Percentiles rank a stretch among this genome's conserved stretches.
Conservation (phyloP, 1,139 yeast genomes). For the Geotrichum restrictum region DNA sequence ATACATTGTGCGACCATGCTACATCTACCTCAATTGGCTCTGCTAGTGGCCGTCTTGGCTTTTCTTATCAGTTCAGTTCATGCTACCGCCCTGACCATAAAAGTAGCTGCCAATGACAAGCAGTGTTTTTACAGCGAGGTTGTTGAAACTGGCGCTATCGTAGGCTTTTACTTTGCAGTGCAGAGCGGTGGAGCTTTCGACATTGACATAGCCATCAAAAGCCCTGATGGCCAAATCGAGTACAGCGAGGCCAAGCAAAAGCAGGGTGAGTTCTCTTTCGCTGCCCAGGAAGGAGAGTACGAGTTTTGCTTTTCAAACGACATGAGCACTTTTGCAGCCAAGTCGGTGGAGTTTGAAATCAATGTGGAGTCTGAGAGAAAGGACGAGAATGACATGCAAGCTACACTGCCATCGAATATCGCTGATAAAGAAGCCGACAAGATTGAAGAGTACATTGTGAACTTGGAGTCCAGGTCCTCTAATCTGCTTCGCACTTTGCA, state of each 20-base stretch:
- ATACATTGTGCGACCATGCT: too few species aligned
- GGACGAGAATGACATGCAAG: conserved; percentile 28
- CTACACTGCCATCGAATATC: conserved; percentile 13
- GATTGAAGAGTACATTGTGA: conserved; percentile 46
- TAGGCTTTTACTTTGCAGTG: conserved; percentile 86
- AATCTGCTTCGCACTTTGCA: conserved; percentile 63
- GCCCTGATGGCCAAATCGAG: conserved; percentile 60
- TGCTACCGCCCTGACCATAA: conserved; percentile 59
- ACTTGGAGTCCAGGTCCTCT: conserved; percentile 65
- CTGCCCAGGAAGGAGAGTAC: conserved; percentile 76
- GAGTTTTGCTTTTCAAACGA: conserved; percentile 87
- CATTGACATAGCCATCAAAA: conserved; percentile 69
- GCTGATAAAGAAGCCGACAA: conserved; percentile 5
- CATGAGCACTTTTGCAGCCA: conserved; percentile 82
- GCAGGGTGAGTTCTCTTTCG: conserved; percentile 80
- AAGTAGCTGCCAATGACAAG: conserved; percentile 70
- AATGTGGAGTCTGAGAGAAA: conserved; percentile 52
- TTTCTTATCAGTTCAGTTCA: not conserved
- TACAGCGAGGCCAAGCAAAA: conserved; percentile 62
- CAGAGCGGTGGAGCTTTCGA: conserved; percentile 88
- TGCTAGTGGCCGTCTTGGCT: not conserved
- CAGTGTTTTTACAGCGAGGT: conserved; percentile 79
- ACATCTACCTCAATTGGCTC: not conserved
- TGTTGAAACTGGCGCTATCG: conserved; percentile 55
- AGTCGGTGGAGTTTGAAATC: conserved; percentile 85